These are phyloP conservation scores for Haematococcus lacustris DNA, from an alignment of 139 green algal species.

Conservation along the genomic window DNA sequence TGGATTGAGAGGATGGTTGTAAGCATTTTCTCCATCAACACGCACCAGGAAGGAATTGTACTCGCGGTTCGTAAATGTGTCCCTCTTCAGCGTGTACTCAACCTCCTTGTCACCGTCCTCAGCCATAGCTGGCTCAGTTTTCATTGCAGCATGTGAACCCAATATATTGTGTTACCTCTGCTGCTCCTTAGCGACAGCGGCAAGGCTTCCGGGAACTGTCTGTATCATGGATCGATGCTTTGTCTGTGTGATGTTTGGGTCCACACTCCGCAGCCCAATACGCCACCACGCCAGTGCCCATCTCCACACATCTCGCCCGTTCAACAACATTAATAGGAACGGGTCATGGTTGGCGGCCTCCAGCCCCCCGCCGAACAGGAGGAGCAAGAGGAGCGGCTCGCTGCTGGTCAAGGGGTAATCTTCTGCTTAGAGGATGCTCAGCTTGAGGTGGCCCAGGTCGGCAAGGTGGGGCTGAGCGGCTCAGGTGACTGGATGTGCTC, in stretches of 20 bases:
- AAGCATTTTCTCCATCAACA: not conserved
- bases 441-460: slow-evolving; percentile 86
- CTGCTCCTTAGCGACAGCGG: no score
- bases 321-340: not conserved
- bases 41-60: not conserved
- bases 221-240: no score
- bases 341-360: slow-evolving; percentile 45
- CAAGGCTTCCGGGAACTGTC: no score
- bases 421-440: slow-evolving; percentile 91
- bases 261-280: no score
- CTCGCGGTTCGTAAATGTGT: not conserved
- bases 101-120: no score
- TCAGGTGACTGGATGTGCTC: not conserved
- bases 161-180: no score
- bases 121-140: no score
- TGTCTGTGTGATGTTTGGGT: no score
- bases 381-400: slow-evolving; percentile 22
- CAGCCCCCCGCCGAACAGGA: slow-evolving; percentile 43
- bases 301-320: no score
- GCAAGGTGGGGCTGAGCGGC: slow-evolving; percentile 56
- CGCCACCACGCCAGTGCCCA: no score
- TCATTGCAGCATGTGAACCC: no score
- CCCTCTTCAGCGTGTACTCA: not conserved
- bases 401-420: slow-evolving; percentile 51
- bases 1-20: no score